Evolutionary conservation across 306 rosid species (phyloP), one percentile per base, ranked within the genome.

Genomic region (Malus asiatica): DNA sequence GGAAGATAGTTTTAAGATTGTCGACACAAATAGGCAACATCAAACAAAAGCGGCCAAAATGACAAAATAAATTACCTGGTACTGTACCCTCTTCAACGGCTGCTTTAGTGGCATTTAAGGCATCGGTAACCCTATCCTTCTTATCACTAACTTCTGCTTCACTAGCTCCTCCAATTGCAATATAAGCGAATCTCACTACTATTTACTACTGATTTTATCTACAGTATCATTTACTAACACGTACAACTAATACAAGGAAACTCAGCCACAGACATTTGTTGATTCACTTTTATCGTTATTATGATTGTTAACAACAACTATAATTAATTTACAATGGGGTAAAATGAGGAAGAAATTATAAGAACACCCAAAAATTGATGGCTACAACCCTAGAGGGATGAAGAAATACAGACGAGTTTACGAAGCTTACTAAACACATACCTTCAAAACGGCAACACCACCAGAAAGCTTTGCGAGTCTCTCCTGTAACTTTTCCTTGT

Each of bases 81-180:
- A 93, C 91, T 45, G 90, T 91, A 80, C 98, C 98, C 84, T 93
- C 98, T 78, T 93, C 98, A 32, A 93, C 98, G 5, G 98, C 98
- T 23, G 98, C 98, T 85, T 91, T 93, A 51, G 98, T 93, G 72
- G 97, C 98, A 85, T 93, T 93, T 51, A 93, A 84, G 80, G 98
- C 98, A 82, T 93, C 98, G 2, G 94, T 93, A 68, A 93, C 98
- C 80, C 98, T 93, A 73, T 93, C 98, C 87, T 93, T 93, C 83
- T 91, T 93, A 87, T 93, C 98, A 51, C 97, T 66, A 44, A 94
- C 98, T 87, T 94, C 98, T 25, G 91, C 85, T 84, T 94, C 98
- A 83, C 98, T 93, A 42, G 98, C 98, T 83, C 98, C 98, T 82
- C 98, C 98, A 86, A 93, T 93, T 93, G 80, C 48, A 76, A 44